Conservation (phyloP, 148 eudicot genomes). For the Simmondsia chinensis region DNA sequence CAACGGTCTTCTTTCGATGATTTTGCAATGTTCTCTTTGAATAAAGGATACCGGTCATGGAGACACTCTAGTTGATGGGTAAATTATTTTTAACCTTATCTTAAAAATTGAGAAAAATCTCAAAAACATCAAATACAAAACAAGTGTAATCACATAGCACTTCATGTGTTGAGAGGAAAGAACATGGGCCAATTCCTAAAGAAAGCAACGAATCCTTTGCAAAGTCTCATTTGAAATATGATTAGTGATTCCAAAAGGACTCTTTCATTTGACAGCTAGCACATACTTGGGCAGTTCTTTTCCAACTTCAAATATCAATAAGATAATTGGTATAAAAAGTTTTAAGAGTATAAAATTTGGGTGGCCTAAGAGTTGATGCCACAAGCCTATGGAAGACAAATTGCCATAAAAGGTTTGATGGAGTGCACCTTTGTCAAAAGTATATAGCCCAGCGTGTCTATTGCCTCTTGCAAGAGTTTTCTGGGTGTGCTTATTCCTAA, state of each 20-base stretch:
- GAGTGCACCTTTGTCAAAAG: neutral
- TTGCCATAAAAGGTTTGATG: neutral
- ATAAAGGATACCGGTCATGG: too few species aligned
- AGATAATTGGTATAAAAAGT: neutral
- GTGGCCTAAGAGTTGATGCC: neutral
- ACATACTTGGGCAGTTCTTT: too few species aligned
- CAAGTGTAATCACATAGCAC: conserved; percentile 3
- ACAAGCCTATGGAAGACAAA: neutral
- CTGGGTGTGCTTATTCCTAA: neutral
- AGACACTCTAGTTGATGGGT: neutral
- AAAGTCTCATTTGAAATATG: too few species aligned
- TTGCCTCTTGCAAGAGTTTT: neutral
- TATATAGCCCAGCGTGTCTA: neutral
- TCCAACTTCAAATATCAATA: neutral
- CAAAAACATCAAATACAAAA: neutral
- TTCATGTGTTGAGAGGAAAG: neutral
- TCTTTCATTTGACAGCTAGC: neutral
- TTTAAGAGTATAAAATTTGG: neutral
- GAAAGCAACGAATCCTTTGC: neutral
- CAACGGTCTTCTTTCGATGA: too few species aligned
- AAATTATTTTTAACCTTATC: neutral
- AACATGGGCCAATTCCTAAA: neutral
- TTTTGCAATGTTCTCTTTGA: too few species aligned
- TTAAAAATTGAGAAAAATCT: neutral
- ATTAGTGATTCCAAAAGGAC: neutral